Conservation (phyloP, 2,329 filamentous ascomycete genomes). For the Berkeleyomyces basicola region DNA sequence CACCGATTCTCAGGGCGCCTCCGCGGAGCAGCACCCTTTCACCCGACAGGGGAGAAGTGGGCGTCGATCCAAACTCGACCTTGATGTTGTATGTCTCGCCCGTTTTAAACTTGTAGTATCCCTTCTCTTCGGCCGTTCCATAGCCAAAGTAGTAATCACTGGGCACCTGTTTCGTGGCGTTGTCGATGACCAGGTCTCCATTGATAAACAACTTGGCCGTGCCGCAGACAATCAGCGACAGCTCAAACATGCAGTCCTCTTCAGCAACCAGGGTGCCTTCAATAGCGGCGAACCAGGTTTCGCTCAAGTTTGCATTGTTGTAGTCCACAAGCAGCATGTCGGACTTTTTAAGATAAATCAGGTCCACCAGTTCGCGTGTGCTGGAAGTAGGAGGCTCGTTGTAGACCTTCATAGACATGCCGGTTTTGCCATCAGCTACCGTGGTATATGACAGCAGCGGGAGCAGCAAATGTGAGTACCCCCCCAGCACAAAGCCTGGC, state of each 20-base stretch:
- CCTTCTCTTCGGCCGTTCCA: constrained; percentile 47
- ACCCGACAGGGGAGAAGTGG: constrained; percentile 37
- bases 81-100: constrained; percentile 41
- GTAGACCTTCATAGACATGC: constrained; percentile 46
- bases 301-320: constrained; percentile 34
- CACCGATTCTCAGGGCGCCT: constrained; percentile 47
- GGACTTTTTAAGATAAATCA: constrained; percentile 30
- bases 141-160: constrained; percentile 50
- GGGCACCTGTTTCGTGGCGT: constrained; percentile 43
- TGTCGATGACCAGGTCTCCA: constrained; percentile 45
- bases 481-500: constrained; percentile 40
- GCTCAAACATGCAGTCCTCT: constrained; percentile 43
- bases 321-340: constrained; percentile 35
- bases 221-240: constrained; percentile 49
- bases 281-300: constrained; percentile 43
- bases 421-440: constrained; percentile 34
- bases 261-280: constrained; percentile 44
- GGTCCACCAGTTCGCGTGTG: constrained; percentile 34
- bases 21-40: constrained; percentile 36
- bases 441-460: constrained; percentile 40
- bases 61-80: constrained; percentile 43
- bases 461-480: constrained; percentile 47
- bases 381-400: constrained; percentile 36
- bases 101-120: constrained; percentile 38
- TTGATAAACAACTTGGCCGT: constrained; percentile 50